phyloP scores from a whole-genome alignment of 2,329 filamentous ascomycete genomes.

The Fusarium secorum region DNA sequence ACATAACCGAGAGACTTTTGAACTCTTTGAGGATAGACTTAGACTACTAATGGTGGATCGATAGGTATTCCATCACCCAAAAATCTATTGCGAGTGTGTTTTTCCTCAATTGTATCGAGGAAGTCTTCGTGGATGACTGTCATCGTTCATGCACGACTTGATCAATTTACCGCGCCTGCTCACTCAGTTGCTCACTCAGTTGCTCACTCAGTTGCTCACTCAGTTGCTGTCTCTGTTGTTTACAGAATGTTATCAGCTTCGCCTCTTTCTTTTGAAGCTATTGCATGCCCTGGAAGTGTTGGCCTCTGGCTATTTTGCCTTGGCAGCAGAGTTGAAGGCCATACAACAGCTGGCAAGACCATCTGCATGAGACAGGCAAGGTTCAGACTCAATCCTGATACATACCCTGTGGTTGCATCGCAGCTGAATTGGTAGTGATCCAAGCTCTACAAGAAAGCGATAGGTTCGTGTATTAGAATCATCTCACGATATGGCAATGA shows the following conservation, averaged over 20 bases:
- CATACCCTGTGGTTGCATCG: not conserved
- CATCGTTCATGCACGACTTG: rapidly evolving
- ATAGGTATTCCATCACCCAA: rapidly evolving
- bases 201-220: rapidly evolving
- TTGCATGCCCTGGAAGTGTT: not conserved
- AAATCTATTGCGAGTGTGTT: rapidly evolving
- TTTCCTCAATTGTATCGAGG: rapidly evolving
- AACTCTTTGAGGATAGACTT: rapidly evolving
- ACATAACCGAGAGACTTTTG: too few species aligned
- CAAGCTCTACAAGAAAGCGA: not conserved
- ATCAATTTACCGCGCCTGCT: rapidly evolving
- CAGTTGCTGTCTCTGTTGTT: not conserved
- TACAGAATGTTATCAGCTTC: too few species aligned
- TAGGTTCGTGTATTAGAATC: not conserved
- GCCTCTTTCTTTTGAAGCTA: not conserved
- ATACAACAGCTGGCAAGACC: rapidly evolving
- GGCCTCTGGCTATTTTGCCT: rapidly evolving
- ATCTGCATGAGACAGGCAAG: not conserved
- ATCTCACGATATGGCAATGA: too few species aligned
- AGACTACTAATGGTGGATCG: not conserved
- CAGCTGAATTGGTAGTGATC: too few species aligned
- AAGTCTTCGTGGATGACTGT: rapidly evolving
- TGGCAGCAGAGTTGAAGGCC: rapidly evolving
- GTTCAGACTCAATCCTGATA: rapidly evolving
- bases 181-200: not conserved